Percentiles rank a stretch among this genome's conserved stretches.
These are phyloP conservation scores for Marasmius oreades DNA, from an alignment of 1,284 basidiomycete species.

Conservation along the genomic window DNA sequence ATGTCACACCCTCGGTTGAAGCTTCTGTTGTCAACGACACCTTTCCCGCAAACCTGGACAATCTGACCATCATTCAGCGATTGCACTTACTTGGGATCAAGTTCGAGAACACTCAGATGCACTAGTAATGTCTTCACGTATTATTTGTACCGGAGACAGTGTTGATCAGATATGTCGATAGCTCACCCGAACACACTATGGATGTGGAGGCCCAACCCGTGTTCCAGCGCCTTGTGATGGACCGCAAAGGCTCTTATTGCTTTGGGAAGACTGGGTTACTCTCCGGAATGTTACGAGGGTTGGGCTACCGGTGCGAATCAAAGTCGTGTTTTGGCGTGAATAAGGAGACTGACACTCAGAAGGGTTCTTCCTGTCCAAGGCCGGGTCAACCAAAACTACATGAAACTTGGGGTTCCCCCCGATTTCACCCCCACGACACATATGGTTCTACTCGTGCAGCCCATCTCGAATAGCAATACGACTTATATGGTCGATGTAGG, in stretches of 20 bases:
- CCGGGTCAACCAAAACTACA: conserved; percentile 1
- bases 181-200: conserved; percentile 18
- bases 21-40: background rate
- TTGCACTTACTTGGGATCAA: conserved; percentile 18
- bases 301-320: conserved; percentile 17
- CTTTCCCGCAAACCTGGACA: conserved; percentile 17
- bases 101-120: conserved; percentile 21
- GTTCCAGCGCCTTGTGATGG: conserved; percentile 16
- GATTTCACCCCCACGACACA: conserved; percentile 22
- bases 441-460: conserved; percentile 37
- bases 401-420: conserved; percentile 24
- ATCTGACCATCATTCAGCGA: conserved; percentile 15
- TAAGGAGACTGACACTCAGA: background rate
- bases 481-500: conserved; percentile 30
- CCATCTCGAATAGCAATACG: conserved; percentile 23
- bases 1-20: background rate
- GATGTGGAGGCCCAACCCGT: conserved; percentile 15
- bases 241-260: conserved; percentile 19
- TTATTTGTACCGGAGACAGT: background rate
- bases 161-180: background rate
- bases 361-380: background rate
- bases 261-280: conserved; percentile 17
- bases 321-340: background rate
- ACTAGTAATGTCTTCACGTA: conserved; percentile 15
- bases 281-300: conserved; percentile 16